phyloP scores from a whole-genome alignment of 805 yeast genomes.

The Kregervanrija delftensis region DNA sequence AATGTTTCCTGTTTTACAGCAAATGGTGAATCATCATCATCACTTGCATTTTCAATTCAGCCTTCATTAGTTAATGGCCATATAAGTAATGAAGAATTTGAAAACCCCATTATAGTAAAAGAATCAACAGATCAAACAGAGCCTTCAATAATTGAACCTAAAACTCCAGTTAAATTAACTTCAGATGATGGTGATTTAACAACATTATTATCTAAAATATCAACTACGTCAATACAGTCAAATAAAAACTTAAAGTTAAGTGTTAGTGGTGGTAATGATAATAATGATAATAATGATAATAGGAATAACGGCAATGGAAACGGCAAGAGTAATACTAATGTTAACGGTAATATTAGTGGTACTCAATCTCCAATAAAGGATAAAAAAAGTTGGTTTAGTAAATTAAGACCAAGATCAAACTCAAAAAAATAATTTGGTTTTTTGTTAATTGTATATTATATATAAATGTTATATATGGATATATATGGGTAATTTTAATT shows the following conservation, averaged over 20 bases:
- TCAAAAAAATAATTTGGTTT: slow-evolving; percentile 13
- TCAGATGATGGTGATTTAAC: slow-evolving; percentile 12
- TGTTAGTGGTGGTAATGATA: slow-evolving; percentile 9
- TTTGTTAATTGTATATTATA: neutral
- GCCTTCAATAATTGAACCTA: slow-evolving; percentile 1
- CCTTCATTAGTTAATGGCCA: slow-evolving; percentile 6
- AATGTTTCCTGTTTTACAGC: no score
- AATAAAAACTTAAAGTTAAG: neutral
- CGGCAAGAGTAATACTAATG: neutral
- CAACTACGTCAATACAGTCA: no score
- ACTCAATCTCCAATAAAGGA: slow-evolving; percentile 1
- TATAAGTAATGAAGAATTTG: neutral
- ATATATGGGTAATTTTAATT: neutral
- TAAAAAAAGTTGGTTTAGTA: slow-evolving; percentile 37
- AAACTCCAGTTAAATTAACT: neutral
- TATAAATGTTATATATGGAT: neutral
- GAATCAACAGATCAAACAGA: slow-evolving; percentile 14
- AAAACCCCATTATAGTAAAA: neutral
- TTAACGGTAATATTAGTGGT: neutral
- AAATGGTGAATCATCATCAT: neutral
- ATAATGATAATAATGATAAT: neutral
- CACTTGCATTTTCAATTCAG: slow-evolving; percentile 6
- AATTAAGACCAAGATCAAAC: slow-evolving; percentile 29
- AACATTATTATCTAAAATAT: slow-evolving; percentile 20
- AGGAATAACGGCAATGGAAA: slow-evolving; percentile 1